Percentiles rank a stretch among this genome's conserved stretches.
Evolutionary conservation across 2,329 filamentous ascomycete genomes (phyloP).

Genomic region (Raffaelea deltoideospora): DNA sequence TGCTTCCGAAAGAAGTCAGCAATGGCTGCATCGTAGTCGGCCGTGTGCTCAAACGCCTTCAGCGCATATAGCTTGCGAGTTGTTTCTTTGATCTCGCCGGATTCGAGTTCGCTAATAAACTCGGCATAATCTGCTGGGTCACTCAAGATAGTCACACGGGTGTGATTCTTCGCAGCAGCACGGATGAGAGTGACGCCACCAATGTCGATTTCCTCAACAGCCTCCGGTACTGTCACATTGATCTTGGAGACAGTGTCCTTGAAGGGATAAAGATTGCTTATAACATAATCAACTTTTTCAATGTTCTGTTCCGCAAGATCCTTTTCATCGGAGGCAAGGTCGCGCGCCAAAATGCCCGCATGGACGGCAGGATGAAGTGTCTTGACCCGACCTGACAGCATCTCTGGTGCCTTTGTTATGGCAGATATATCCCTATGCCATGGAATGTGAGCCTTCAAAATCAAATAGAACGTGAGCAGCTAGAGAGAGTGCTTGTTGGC

Average conservation of each 20-base stretch:
- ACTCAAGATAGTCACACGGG: slow-evolving; percentile 86
- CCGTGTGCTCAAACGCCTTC: slow-evolving; percentile 97
- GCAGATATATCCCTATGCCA: slow-evolving; percentile 72
- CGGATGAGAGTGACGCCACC: slow-evolving; percentile 92
- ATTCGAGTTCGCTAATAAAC: slow-evolving; percentile 80
- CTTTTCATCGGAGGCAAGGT: slow-evolving; percentile 91
- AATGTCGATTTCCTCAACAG: slow-evolving; percentile 98
- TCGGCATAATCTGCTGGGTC: slow-evolving; percentile 88
- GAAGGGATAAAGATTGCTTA: slow-evolving; percentile 99
- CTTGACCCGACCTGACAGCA: slow-evolving; percentile 68
- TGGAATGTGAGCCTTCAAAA: neutral
- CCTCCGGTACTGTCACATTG: slow-evolving; percentile 91
- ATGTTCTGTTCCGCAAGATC: slow-evolving; percentile 92
- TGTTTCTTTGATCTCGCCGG: slow-evolving; percentile 70
- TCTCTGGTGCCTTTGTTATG: slow-evolving; percentile 93
- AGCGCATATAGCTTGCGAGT: slow-evolving; percentile 82
- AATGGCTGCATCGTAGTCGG: slow-evolving; percentile 90
- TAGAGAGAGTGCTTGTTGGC: neutral
- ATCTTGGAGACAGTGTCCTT: slow-evolving; percentile 95
- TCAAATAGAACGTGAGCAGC: neutral
- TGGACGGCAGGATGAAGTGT: slow-evolving; percentile 91
- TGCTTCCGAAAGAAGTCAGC: slow-evolving; percentile 95
- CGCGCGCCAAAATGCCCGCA: slow-evolving; percentile 79
- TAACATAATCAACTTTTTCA: slow-evolving; percentile 84
- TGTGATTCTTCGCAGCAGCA: slow-evolving; percentile 95